Conservation (phyloP, 2,329 filamentous ascomycete genomes). For the Elsinoe perseae region DNA sequence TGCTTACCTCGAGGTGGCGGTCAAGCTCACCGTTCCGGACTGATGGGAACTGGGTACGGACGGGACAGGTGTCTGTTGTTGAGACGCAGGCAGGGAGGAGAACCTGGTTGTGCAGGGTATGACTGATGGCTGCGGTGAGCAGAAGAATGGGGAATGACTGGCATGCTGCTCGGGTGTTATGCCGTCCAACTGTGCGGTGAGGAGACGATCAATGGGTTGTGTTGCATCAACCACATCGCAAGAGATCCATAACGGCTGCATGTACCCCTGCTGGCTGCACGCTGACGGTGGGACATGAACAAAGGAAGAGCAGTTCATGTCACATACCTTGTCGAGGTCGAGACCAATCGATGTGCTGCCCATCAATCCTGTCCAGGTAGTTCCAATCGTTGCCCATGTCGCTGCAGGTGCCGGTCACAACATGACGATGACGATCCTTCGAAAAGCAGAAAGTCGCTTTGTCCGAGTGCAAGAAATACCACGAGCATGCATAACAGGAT, state of each 20-base stretch:
- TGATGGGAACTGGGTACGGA: neutral
- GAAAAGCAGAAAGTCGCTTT: no score
- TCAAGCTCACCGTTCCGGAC: neutral
- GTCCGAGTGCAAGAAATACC: neutral
- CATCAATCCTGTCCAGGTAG: neutral
- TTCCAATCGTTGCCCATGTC: neutral
- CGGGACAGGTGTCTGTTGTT: neutral
- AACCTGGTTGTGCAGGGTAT: neutral
- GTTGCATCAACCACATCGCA: neutral
- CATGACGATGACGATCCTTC: no score
- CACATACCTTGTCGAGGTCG: constrained; percentile 7
- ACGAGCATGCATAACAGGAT: neutral
- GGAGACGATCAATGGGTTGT: neutral
- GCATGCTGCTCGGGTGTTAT: neutral
- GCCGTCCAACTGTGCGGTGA: neutral
- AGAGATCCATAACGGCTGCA: constrained; percentile 4
- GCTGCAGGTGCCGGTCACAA: neutral
- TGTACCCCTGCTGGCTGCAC: neutral
- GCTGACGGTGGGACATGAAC: neutral
- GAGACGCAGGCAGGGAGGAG: neutral
- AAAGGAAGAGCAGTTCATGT: neutral
- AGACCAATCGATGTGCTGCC: neutral
- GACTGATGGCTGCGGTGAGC: neutral
- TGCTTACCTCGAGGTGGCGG: neutral
- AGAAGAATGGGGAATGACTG: neutral